Percentiles rank a stretch among this genome's conserved stretches.
Conservation (phyloP, 1,284 basidiomycete genomes). For the Coniferiporia sulphurascens region DNA sequence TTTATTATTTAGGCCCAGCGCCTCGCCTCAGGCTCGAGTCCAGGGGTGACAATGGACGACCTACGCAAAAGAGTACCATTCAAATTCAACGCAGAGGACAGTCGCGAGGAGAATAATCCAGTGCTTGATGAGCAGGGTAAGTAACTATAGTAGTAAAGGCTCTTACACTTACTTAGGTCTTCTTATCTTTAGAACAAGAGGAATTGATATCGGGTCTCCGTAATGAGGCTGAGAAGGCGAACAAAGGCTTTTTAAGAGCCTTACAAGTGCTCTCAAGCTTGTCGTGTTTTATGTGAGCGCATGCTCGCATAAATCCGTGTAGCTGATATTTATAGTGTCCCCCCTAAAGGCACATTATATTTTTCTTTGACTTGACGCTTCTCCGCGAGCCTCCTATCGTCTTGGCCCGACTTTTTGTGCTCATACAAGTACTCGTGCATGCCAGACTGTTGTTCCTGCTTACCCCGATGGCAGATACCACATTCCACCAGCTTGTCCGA, state of each 20-base stretch:
- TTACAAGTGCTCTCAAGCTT: background rate
- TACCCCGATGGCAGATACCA: background rate
- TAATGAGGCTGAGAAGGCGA: background rate
- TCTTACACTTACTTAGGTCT: background rate
- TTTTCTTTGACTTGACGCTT: slow-evolving; percentile 6
- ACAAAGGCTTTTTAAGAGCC: background rate
- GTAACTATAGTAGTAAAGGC: background rate
- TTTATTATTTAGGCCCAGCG: background rate
- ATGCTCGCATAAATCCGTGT: background rate
- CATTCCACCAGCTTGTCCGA: background rate
- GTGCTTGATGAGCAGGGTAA: slow-evolving; percentile 16
- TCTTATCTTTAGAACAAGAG: slow-evolving; percentile 11
- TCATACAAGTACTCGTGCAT: slow-evolving; percentile 7
- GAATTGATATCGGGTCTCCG: slow-evolving; percentile 8
- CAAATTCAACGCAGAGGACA: background rate
- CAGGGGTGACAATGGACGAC: background rate
- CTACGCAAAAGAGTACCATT: slow-evolving; percentile 14
- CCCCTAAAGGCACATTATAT: slow-evolving; percentile 4
- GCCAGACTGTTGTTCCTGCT: slow-evolving; percentile 5
- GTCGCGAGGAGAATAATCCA: background rate
- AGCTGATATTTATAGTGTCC: background rate
- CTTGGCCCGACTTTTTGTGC: slow-evolving; percentile 4
- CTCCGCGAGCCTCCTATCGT: slow-evolving; percentile 9
- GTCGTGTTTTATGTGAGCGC: slow-evolving; percentile 7
- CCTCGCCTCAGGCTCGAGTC: background rate